Percentiles rank a stretch among this genome's conserved stretches.
Evolutionary conservation across 306 rosid genomes (phyloP).

Genomic region (Gleditsia sinensis): DNA sequence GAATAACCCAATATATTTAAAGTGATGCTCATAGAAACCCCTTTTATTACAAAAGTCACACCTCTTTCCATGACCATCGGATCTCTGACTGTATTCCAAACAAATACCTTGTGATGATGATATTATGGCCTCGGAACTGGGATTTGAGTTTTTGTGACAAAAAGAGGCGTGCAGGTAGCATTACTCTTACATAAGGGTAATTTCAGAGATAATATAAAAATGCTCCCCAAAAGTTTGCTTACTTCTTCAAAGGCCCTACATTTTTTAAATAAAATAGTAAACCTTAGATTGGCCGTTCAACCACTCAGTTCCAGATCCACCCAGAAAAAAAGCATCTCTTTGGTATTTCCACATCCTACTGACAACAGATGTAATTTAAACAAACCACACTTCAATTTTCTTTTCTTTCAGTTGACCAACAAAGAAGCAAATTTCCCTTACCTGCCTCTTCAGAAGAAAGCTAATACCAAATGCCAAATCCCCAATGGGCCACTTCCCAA

Average conservation of each 20-base stretch:
- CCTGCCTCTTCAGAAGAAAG: constrained; percentile 94
- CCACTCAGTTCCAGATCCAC: constrained; percentile 4
- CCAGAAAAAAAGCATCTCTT: neutral
- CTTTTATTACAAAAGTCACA: too few relatives aligned
- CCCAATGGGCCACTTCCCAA: constrained; percentile 97
- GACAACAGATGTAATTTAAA: neutral
- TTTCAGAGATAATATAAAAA: constrained; percentile 1
- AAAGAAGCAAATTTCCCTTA: constrained; percentile 38
- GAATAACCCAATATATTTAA: neutral
- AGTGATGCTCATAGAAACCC: neutral
- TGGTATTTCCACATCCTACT: too few relatives aligned
- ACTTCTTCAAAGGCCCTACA: neutral
- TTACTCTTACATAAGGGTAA: neutral
- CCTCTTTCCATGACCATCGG: neutral
- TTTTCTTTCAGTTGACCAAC: neutral
- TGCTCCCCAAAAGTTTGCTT: neutral
- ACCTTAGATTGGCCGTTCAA: neutral
- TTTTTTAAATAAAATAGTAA: neutral
- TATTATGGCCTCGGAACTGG: neutral
- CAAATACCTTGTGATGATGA: neutral
- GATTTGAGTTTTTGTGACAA: neutral
- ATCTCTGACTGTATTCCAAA: neutral
- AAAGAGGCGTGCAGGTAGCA: neutral
- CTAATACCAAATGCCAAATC: constrained; percentile 96
- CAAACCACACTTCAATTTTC: neutral